Evolutionary conservation across 805 yeast species (phyloP), one percentile per base, ranked within the genome.

Genomic region (Candida ovalis): DNA sequence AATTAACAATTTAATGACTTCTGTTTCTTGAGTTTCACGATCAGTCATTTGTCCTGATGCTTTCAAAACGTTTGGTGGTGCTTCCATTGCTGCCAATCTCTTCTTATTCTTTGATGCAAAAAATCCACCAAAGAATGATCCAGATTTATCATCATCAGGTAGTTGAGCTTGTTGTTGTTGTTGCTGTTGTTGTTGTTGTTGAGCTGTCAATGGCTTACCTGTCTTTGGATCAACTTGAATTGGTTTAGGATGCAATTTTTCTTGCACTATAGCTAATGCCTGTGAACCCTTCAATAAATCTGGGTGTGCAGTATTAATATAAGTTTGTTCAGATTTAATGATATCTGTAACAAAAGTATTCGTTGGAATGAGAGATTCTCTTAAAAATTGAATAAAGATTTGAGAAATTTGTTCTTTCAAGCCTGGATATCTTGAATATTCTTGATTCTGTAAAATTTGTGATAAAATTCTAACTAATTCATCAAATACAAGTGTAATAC

Each of bases 241-340:
- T 52, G 88, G 89, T 53, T 84, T 85, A 21, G 88, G 88, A 59
- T 82, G 94, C 69, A 89, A 71, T 66, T 82, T 88, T 57, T 94
- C 97, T 65, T 88, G 84, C 30, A 94, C 96, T 67, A 89, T 83
- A 4, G 87, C 82, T 94, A 92, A 86, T 5, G 98, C 98, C 62
- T 86, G 91, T 30, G 96, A 85, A 42, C 99, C 99, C 66, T 88
- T 91, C 59, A 94, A 77, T 62, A 94, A 80, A 66, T 94, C 98
- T 3, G 98, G 97, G 64, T 94, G 99, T 2, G 96, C 98, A 4
- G 99, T 94, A 70, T 94, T 94, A 58, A 94, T 90, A 68, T 94
- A 94, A 3, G 96, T 85, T 62, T 91, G 92, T 70, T 94, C 99
- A 51, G 96, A 75, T 50, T 69, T 73, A 57, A 94, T 89, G 50